These are phyloP conservation scores for Entomortierella chlamydospora DNA, from an alignment of 192 early-diverging fungal species.

Conservation along the genomic window DNA sequence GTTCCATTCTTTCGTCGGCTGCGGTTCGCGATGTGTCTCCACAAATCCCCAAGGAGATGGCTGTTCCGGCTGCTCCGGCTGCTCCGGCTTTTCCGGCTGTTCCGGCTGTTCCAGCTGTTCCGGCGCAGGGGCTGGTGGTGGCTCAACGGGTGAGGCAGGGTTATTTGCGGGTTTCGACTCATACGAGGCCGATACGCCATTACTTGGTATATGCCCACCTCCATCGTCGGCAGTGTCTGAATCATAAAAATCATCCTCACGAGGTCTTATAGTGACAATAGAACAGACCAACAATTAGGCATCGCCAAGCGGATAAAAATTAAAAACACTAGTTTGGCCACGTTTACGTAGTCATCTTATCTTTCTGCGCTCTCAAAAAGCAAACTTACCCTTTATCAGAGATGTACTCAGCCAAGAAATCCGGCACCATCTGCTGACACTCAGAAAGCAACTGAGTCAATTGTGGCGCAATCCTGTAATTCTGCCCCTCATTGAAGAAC, in stretches of 20 bases:
- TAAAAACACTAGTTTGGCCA: neutral
- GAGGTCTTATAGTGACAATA: conserved; percentile 2
- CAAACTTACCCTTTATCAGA: conserved; percentile 15
- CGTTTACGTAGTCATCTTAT: neutral
- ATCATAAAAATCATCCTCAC: conserved; percentile 17
- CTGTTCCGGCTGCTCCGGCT: too few species aligned
- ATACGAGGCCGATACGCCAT: too few species aligned
- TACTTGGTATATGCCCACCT: neutral
- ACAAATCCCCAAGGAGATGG: too few species aligned
- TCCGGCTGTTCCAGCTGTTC: neutral
- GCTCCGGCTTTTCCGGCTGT: too few species aligned
- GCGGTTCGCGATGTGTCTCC: neutral
- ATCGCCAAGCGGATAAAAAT: neutral
- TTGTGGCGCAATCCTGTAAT: conserved; percentile 55
- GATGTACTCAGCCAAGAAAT: conserved; percentile 55
- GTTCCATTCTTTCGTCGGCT: neutral
- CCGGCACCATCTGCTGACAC: conserved; percentile 67
- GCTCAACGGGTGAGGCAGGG: too few species aligned
- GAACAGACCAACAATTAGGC: neutral
- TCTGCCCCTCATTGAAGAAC: conserved; percentile 62
- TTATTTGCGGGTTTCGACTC: too few species aligned
- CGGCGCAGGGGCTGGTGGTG: too few species aligned
- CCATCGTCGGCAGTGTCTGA: neutral
- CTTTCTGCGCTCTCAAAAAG: neutral
- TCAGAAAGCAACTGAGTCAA: conserved; percentile 65